Evolutionary conservation across 2,329 filamentous ascomycete species (phyloP).

Genomic region (Rasamsonia emersonii): DNA sequence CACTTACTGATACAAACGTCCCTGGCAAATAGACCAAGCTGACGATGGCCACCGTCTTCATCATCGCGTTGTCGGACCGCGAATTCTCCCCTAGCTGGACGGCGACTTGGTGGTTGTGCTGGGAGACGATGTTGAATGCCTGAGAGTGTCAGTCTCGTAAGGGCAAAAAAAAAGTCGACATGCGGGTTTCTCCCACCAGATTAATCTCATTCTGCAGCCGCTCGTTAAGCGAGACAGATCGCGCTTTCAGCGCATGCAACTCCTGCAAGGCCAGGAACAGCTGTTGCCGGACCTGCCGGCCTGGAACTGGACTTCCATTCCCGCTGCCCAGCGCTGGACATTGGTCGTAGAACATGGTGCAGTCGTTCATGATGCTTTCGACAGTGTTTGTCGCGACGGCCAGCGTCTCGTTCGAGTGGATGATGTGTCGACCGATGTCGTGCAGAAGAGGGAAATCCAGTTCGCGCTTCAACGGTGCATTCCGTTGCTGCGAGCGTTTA

Average conservation of each 20-base stretch:
- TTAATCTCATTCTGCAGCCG: slow-evolving; percentile 27
- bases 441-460: slow-evolving; percentile 19
- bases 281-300: slow-evolving; percentile 9
- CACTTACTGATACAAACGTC: slow-evolving; percentile 22
- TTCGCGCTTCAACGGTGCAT: slow-evolving; percentile 3
- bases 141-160: slow-evolving; percentile 8
- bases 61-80: slow-evolving; percentile 20
- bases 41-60: slow-evolving; percentile 22
- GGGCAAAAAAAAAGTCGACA: background rate
- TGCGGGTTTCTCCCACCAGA: slow-evolving; percentile 13
- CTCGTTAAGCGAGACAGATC: slow-evolving; percentile 20
- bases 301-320: no score
- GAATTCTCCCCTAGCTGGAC: no score
- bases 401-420: slow-evolving; percentile 25
- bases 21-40: slow-evolving; percentile 21
- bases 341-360: slow-evolving; percentile 9
- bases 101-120: no score
- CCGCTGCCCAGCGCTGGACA: no score
- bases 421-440: slow-evolving; percentile 23
- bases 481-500: slow-evolving; percentile 7
- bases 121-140: slow-evolving; percentile 26
- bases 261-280: slow-evolving; percentile 16
- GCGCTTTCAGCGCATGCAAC: slow-evolving; percentile 18
- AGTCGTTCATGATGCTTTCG: slow-evolving; percentile 14
- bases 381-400: slow-evolving; percentile 22